These are phyloP conservation scores for Aspergillus spinulosporus DNA, from an alignment of 2,329 filamentous ascomycete species.

Conservation along the genomic window DNA sequence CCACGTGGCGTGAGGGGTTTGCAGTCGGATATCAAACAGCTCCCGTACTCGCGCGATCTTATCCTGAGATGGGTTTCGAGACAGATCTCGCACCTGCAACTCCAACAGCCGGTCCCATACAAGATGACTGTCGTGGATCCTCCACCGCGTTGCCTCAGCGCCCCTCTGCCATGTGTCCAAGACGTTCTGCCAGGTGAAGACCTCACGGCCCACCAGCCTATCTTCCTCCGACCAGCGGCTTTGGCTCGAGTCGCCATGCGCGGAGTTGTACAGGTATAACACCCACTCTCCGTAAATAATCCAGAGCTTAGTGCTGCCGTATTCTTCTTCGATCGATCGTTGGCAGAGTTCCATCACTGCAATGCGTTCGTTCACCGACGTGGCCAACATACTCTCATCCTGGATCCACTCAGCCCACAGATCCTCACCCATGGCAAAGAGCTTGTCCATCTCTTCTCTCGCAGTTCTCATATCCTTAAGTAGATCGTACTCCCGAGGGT, in stretches of 20 bases:
- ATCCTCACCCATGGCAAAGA: slow-evolving; percentile 64
- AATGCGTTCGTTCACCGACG: slow-evolving; percentile 57
- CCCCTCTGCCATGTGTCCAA: slow-evolving; percentile 58
- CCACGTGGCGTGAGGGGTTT: slow-evolving; percentile 61
- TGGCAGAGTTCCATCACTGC: slow-evolving; percentile 60
- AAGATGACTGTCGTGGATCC: slow-evolving; percentile 61
- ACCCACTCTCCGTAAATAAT: slow-evolving; percentile 63
- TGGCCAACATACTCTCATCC: slow-evolving; percentile 61
- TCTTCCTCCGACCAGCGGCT: slow-evolving; percentile 57
- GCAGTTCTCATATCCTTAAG: slow-evolving; percentile 49
- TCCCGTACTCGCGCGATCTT: slow-evolving; percentile 52
- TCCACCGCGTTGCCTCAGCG: slow-evolving; percentile 58
- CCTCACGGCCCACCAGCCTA: slow-evolving; percentile 56
- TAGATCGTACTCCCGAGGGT: slow-evolving; percentile 49
- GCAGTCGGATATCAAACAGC: slow-evolving; percentile 56
- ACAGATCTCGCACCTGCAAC: slow-evolving; percentile 55
- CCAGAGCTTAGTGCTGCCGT: slow-evolving; percentile 62
- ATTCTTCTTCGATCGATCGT: slow-evolving; percentile 62
- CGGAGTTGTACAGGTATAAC: slow-evolving; percentile 56
- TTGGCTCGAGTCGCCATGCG: slow-evolving; percentile 43
- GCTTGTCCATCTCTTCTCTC: slow-evolving; percentile 60
- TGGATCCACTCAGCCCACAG: slow-evolving; percentile 65
- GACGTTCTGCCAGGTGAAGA: slow-evolving; percentile 59
- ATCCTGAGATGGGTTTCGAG: slow-evolving; percentile 48
- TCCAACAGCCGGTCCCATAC: slow-evolving; percentile 64